Evolutionary conservation across 2,329 filamentous ascomycete species (phyloP).

Genomic region (Rhynchosporium agropyri): DNA sequence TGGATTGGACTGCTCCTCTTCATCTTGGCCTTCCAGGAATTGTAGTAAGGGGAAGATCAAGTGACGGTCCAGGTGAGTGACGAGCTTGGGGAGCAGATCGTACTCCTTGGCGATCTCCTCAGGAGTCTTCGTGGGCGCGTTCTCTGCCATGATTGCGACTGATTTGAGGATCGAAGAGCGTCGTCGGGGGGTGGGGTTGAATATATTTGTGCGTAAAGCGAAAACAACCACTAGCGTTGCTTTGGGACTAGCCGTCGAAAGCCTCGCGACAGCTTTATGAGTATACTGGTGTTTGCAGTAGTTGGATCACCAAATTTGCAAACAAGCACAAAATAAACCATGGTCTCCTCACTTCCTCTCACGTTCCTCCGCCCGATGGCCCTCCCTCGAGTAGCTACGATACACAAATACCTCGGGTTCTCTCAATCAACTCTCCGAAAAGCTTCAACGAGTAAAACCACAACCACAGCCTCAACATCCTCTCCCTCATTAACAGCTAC

Average conservation of each 20-base stretch:
- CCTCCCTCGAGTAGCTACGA: constrained; percentile 38
- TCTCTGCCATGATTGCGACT: constrained; percentile 54
- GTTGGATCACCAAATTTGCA: not conserved
- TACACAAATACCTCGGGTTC: constrained; percentile 38
- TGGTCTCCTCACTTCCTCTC: constrained; percentile 34
- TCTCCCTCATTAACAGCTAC: constrained; percentile 22
- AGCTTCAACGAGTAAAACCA: constrained; percentile 11
- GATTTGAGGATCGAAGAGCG: constrained; percentile 22
- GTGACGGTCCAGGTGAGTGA: constrained; percentile 91
- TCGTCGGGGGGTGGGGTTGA: constrained; percentile 24
- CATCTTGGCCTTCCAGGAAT: constrained; percentile 75
- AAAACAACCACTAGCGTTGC: constrained; percentile 17
- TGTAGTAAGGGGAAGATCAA: constrained; percentile 96
- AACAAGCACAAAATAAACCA: constrained; percentile 16
- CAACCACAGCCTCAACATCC: constrained; percentile 18
- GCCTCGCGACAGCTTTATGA: constrained; percentile 13
- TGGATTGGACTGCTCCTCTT: constrained; percentile 72
- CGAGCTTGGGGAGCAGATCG: constrained; percentile 77
- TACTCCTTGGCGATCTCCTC: constrained; percentile 53
- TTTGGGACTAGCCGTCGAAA: constrained; percentile 13
- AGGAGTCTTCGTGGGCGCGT: constrained; percentile 47
- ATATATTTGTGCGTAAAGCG: constrained; percentile 21
- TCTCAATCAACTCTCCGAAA: constrained; percentile 18
- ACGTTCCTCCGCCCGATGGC: constrained; percentile 41
- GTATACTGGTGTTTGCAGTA: not conserved